Evolutionary conservation across 78 protist genomes (phyloP).

Genomic region (Emiliania huxleyi): DNA sequence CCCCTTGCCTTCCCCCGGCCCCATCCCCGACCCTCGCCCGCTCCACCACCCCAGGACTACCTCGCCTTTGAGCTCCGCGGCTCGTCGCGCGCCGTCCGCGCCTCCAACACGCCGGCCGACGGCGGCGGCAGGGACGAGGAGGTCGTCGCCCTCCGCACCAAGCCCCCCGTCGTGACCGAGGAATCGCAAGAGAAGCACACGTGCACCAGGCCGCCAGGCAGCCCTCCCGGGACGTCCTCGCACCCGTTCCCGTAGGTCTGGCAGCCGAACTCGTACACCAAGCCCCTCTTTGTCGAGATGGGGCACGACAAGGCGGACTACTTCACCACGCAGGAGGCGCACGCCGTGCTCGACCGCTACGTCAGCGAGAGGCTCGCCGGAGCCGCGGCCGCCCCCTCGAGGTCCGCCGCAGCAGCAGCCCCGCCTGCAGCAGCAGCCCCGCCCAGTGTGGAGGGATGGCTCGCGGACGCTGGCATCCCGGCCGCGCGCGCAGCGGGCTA

Average conservation of each 20-base stretch:
- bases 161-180: constrained; percentile 19
- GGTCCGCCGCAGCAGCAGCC: too few relatives aligned
- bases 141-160: neutral
- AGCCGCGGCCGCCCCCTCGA: neutral
- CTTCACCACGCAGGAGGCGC: neutral
- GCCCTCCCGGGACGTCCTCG: too few relatives aligned
- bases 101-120: neutral
- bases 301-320: neutral
- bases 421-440: too few relatives aligned
- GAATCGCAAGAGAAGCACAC: neutral
- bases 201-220: too few relatives aligned
- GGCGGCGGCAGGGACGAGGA: neutral
- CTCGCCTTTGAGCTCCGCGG: neutral
- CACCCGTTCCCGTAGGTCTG: too few relatives aligned
- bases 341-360: neutral
- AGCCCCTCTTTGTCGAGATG: neutral
- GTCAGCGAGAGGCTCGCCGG: neutral
- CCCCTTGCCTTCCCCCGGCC: too few relatives aligned
- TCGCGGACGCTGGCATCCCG: neutral
- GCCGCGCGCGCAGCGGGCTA: neutral
- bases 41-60: too few relatives aligned
- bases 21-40: too few relatives aligned
- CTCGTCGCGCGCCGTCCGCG: neutral
- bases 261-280: neutral
- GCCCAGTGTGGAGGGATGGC: neutral